Percentiles rank a stretch among this genome's conserved stretches.
Evolutionary conservation across 164 flowering plant genomes (phyloP).

Genomic region (Magnolia officinalis): DNA sequence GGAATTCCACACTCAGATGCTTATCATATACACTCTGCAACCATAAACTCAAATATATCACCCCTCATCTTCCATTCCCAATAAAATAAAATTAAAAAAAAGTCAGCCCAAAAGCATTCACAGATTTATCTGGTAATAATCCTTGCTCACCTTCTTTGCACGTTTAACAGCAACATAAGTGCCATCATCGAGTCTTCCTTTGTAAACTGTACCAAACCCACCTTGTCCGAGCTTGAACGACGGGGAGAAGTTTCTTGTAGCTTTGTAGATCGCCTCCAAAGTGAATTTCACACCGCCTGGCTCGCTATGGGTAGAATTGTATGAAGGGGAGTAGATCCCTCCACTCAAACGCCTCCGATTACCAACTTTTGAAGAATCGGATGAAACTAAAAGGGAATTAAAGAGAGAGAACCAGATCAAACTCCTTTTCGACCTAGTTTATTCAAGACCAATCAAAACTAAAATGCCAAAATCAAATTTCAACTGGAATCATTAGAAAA

Average conservation of each 20-base stretch:
- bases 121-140: neutral
- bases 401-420: constrained; percentile 1
- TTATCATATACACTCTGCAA: constrained; percentile 65
- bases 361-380: constrained; percentile 30
- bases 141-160: constrained; percentile 72
- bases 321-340: constrained; percentile 32
- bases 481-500: neutral
- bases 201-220: constrained; percentile 89
- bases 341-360: constrained; percentile 29
- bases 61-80: neutral
- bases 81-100: neutral
- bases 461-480: neutral
- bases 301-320: constrained; percentile 40
- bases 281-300: constrained; percentile 52
- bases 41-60: neutral
- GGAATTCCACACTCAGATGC: constrained; percentile 64
- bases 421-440: neutral
- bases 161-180: constrained; percentile 78
- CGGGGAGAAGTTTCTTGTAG: constrained; percentile 77
- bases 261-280: constrained; percentile 58
- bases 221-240: constrained; percentile 84
- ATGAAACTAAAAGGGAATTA: constrained; percentile 19
- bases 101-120: neutral
- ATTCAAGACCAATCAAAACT: neutral
- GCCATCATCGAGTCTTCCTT: constrained; percentile 72